These are phyloP conservation scores for Exophiala calicioides DNA, from an alignment of 2,329 filamentous ascomycete species.

Conservation along the genomic window DNA sequence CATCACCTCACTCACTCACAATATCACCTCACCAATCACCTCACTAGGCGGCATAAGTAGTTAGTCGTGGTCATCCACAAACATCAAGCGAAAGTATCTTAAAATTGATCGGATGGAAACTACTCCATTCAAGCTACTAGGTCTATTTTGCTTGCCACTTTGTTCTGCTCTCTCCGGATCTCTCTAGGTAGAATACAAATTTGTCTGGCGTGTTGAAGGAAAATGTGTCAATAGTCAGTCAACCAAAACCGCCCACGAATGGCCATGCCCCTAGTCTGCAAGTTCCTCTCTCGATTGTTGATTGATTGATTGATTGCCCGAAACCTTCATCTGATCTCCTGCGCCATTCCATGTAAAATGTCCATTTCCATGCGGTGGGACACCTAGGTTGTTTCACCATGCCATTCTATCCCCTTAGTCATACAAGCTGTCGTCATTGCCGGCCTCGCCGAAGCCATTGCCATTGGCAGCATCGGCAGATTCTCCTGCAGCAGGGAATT, in stretches of 20 bases:
- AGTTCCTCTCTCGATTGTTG: background rate
- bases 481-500: slow-evolving; percentile 73
- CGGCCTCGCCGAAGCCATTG: slow-evolving; percentile 73
- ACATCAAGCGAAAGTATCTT: background rate
- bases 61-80: too few species aligned
- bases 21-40: too few species aligned
- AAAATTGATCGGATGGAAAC: background rate
- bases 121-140: slow-evolving; percentile 14
- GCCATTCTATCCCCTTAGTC: slow-evolving; percentile 59
- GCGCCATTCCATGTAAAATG: background rate
- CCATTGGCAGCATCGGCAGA: slow-evolving; percentile 51
- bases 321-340: slow-evolving; percentile 1
- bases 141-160: slow-evolving; percentile 10
- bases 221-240: too few species aligned
- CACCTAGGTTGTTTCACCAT: too few species aligned
- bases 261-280: slow-evolving; percentile 2
- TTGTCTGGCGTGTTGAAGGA: slow-evolving; percentile 6
- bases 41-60: too few species aligned
- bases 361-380: background rate
- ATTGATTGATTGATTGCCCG: background rate
- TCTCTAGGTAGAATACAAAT: slow-evolving; percentile 28
- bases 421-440: slow-evolving; percentile 96
- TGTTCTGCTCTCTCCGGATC: slow-evolving; percentile 19
- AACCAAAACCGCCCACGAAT: too few species aligned
- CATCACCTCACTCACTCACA: too few species aligned